Percentiles rank a stretch among this genome's conserved stretches.
Conservation (phyloP, 805 yeast species). For the Ogataea thermomethanolica region DNA sequence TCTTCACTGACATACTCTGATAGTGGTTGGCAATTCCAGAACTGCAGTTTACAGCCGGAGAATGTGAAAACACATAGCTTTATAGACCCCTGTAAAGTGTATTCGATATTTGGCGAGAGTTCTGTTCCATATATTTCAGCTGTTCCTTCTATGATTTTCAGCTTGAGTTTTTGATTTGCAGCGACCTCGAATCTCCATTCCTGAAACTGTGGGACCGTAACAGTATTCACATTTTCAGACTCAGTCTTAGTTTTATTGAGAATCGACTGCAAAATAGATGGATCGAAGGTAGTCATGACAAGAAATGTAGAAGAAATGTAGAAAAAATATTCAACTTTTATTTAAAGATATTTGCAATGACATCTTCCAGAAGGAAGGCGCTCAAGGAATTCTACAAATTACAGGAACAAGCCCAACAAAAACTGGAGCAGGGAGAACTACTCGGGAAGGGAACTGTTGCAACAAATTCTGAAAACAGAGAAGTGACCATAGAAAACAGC, state of each 20-base stretch:
- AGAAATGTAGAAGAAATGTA: neutral
- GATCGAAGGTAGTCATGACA: constrained; percentile 16
- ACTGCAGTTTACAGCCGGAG: constrained; percentile 63
- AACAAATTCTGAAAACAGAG: constrained; percentile 1
- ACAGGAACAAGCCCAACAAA: constrained; percentile 29
- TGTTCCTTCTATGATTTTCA: constrained; percentile 59
- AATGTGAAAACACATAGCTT: constrained; percentile 56
- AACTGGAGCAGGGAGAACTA: constrained; percentile 13
- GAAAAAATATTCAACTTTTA: constrained; percentile 1
- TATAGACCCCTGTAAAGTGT: constrained; percentile 48
- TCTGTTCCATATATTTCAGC: constrained; percentile 95
- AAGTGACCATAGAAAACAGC: constrained; percentile 27
- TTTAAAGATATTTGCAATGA: constrained; percentile 8
- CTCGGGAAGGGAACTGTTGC: neutral
- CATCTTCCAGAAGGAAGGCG: constrained; percentile 35
- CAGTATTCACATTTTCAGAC: constrained; percentile 6
- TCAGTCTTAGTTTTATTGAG: constrained; percentile 16
- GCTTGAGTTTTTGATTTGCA: constrained; percentile 41
- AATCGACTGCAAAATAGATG: constrained; percentile 24
- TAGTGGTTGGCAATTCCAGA: constrained; percentile 39
- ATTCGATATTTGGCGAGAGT: constrained; percentile 66
- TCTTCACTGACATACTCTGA: constrained; percentile 70
- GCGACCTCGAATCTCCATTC: constrained; percentile 80
- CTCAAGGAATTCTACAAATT: constrained; percentile 41
- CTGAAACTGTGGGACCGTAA: constrained; percentile 33